These are phyloP conservation scores for sunflower (Helianthus annuus) DNA, from an alignment of 129 eudicot genomes.

Conservation along the genomic window HanXRQr2.0-SUNRISE NC_035437.2:158052686-158053185, in stretches of 20 bases:
- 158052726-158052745: not conserved
- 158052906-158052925: conserved; percentile 61
- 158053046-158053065: conserved; percentile 90
- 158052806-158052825: conserved; percentile 58
- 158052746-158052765: not conserved
- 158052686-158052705: not conserved
- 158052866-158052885: not conserved
- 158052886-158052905: not conserved
- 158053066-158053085: conserved; percentile 74
- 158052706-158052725: not conserved
- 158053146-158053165: not conserved
- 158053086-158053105: conserved; percentile 2
- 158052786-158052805: conserved; percentile 92
- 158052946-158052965: conserved; percentile 98
- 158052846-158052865: conserved; percentile 3
- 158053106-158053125: conserved; percentile 1
- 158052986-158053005: conserved; percentile 61
- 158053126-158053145: not conserved
- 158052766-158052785: conserved; percentile 99
- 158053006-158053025: conserved; percentile 76
- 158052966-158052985: conserved; percentile 90
- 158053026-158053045: conserved; percentile 92
- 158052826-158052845: conserved; percentile 25
- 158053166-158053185: too few species aligned
- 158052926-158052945: conserved; percentile 99